A percentile compares a stretch with the other conserved stretches of the same genome.
Evolutionary conservation across 2,329 filamentous ascomycete genomes (phyloP).

Genomic region (Lachnellula subtilissima): DNA sequence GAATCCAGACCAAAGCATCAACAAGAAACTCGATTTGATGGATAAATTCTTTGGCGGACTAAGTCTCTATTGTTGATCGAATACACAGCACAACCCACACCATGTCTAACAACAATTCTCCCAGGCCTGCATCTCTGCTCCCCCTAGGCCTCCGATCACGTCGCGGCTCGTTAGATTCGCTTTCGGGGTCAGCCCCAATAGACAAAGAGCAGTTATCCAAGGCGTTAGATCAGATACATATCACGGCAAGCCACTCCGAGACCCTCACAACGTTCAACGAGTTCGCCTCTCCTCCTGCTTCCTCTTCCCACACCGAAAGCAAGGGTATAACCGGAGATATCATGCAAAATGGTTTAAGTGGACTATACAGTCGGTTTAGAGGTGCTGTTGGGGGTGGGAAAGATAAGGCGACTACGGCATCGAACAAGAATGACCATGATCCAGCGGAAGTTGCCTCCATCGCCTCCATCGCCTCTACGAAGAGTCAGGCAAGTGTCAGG

Average conservation of each 20-base stretch:
- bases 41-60: background rate
- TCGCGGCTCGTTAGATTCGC: constrained; percentile 45
- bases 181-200: constrained; percentile 44
- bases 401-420: constrained; percentile 39
- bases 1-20: background rate
- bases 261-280: constrained; percentile 92
- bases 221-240: constrained; percentile 83
- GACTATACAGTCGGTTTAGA: constrained; percentile 79
- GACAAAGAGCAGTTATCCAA: constrained; percentile 73
- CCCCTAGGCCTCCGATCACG: constrained; percentile 28
- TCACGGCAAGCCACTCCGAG: constrained; percentile 77
- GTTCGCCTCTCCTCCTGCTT: constrained; percentile 66
- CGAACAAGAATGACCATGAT: constrained; percentile 37
- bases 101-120: constrained; percentile 31
- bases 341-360: constrained; percentile 81
- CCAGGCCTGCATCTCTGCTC: constrained; percentile 18
- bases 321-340: constrained; percentile 68
- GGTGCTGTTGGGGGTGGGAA: constrained; percentile 72
- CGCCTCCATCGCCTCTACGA: constrained; percentile 38
- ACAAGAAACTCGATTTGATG: background rate
- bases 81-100: background rate
- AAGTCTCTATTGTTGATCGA: background rate
- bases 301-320: constrained; percentile 55
- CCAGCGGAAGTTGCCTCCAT: constrained; percentile 39
- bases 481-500: constrained; percentile 38